phyloP scores from a whole-genome alignment of 768 basidiomycete species.

The Amanita muscaria region DNA sequence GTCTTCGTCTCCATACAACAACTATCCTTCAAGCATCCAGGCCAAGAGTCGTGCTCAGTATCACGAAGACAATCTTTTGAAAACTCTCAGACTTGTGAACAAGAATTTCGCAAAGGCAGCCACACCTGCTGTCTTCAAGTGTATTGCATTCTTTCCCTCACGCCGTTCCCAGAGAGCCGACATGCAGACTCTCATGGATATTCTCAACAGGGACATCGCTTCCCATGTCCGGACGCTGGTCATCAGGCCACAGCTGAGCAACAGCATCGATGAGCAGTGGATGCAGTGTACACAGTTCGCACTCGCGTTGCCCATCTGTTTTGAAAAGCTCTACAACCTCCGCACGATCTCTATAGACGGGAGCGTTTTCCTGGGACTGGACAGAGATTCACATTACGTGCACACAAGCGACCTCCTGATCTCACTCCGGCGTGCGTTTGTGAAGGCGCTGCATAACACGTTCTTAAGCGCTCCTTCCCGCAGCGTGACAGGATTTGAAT shows the following conservation, averaged over 20 bases:
- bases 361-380: background rate
- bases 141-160: slow-evolving; percentile 2
- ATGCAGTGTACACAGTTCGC: background rate
- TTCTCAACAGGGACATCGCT: slow-evolving; percentile 1
- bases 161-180: background rate
- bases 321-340: slow-evolving; percentile 1
- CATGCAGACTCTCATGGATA: slow-evolving; percentile 2
- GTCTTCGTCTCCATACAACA: background rate
- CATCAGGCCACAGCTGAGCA: background rate
- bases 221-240: slow-evolving; percentile 2
- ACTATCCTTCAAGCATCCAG: background rate
- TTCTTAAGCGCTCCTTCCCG: background rate
- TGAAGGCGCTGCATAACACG: background rate
- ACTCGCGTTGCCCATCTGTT: slow-evolving; percentile 3
- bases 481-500: background rate
- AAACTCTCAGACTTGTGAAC: background rate
- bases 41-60: background rate
- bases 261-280: slow-evolving; percentile 2
- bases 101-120: slow-evolving; percentile 1
- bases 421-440: slow-evolving; percentile 1
- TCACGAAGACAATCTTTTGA: background rate
- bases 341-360: slow-evolving; percentile 1
- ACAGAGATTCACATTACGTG: background rate
- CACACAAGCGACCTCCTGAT: background rate
- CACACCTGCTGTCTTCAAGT: background rate